Conservation (phyloP, 2,329 filamentous ascomycete genomes). For the Simplicillium sp. region DNA sequence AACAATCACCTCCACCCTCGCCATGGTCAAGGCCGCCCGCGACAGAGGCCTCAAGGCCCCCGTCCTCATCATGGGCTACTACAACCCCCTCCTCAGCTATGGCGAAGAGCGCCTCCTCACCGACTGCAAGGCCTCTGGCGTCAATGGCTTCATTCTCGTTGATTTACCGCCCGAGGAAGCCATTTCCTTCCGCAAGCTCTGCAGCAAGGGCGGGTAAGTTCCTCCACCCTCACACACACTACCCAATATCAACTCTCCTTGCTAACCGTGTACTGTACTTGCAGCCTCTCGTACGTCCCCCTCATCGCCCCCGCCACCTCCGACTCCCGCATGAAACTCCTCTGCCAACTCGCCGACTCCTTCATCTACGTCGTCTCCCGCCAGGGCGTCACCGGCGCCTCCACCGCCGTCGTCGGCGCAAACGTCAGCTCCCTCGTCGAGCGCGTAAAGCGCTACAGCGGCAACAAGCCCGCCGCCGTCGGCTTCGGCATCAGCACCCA, state of each 20-base stretch:
- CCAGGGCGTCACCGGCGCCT: conserved; percentile 89
- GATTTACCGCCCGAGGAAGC: conserved; percentile 95
- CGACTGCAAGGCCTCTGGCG: conserved; percentile 73
- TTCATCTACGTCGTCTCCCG: conserved; percentile 98
- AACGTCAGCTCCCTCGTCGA: conserved; percentile 73
- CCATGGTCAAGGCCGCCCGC: conserved; percentile 76
- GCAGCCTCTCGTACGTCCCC: conserved; percentile 78
- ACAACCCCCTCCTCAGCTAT: conserved; percentile 90
- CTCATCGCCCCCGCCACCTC: conserved; percentile 91
- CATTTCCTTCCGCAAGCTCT: conserved; percentile 79
- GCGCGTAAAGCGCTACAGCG: conserved; percentile 86
- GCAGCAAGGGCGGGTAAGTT: conserved; percentile 46
- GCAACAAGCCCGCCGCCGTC: conserved; percentile 81
- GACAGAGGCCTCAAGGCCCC: conserved; percentile 69
- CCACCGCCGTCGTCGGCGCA: conserved; percentile 66
- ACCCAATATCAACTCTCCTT: too few species aligned
- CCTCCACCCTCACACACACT: too few species aligned
- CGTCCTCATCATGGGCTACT: conserved; percentile 96
- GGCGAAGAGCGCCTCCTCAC: conserved; percentile 82
- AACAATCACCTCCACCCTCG: conserved; percentile 67
- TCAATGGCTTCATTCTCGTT: conserved; percentile 96
- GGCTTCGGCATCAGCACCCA: conserved; percentile 94
- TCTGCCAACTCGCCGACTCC: conserved; percentile 93
- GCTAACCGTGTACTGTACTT: conserved; percentile 34
- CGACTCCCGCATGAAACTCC: conserved; percentile 84